Evolutionary conservation across 805 yeast species (phyloP).

Genomic region (Metschnikowia amazonensis): DNA sequence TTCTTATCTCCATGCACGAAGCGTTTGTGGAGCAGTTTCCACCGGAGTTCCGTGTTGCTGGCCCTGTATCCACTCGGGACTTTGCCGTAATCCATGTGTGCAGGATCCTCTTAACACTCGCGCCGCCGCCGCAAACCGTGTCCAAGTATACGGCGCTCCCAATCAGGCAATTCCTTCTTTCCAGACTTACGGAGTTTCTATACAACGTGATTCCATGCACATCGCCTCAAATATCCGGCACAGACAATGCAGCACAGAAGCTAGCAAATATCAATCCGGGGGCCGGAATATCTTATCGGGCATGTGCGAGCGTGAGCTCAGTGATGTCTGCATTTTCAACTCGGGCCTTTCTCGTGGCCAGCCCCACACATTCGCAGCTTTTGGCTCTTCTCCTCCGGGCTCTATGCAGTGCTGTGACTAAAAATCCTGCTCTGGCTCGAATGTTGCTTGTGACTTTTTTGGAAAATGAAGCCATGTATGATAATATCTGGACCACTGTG

Average conservation of each 20-base stretch:
- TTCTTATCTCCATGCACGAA: conserved; percentile 45
- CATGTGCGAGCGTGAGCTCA: conserved; percentile 46
- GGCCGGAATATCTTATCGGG: conserved; percentile 49
- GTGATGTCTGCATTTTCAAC: conserved; percentile 38
- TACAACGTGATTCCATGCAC: conserved; percentile 54
- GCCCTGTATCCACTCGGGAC: conserved; percentile 57
- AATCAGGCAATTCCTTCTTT: conserved; percentile 27
- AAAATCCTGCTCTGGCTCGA: conserved; percentile 49
- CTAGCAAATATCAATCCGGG: conserved; percentile 31
- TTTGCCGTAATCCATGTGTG: conserved; percentile 55
- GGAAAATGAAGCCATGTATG: conserved; percentile 38
- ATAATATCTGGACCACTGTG: conserved; percentile 26
- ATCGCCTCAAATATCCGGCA: conserved; percentile 11
- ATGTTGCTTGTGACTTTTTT: conserved; percentile 50
- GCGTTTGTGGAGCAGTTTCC: conserved; percentile 52
- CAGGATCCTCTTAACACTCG: conserved; percentile 17
- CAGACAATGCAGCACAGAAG: conserved; percentile 21
- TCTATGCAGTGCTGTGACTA: conserved; percentile 48
- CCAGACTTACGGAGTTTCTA: conserved; percentile 54
- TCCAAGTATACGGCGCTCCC: conserved; percentile 10
- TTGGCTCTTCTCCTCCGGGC: conserved; percentile 58
- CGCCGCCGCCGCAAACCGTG: conserved; percentile 19
- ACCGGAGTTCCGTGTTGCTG: conserved; percentile 42
- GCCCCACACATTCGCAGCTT: conserved; percentile 47
- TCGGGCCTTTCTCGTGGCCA: conserved; percentile 32